Percentiles rank a stretch among this genome's conserved stretches.
Conservation (phyloP, 805 yeast species). For the Metschnikowia gruessii region DNA sequence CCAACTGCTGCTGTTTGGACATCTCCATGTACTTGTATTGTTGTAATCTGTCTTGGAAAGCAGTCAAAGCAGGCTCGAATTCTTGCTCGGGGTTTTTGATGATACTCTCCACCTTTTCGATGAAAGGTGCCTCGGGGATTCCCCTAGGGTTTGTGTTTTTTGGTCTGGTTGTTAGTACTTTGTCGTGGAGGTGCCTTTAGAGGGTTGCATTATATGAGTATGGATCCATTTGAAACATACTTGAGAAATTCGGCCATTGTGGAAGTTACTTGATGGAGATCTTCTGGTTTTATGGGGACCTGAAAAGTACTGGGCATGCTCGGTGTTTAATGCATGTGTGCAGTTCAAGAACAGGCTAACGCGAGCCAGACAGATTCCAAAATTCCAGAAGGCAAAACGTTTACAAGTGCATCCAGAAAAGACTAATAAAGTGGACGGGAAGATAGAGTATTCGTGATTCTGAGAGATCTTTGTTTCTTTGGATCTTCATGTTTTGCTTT, state of each 20-base stretch:
- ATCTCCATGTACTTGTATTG: slow-evolving; percentile 87
- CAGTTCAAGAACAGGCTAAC: not conserved
- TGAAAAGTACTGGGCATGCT: slow-evolving; percentile 4
- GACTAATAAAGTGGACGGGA: too few relatives aligned
- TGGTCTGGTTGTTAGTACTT: slow-evolving; percentile 38
- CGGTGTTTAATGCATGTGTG: slow-evolving; percentile 2
- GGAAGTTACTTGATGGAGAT: not conserved
- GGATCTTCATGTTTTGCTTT: too few relatives aligned
- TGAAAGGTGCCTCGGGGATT: slow-evolving; percentile 94
- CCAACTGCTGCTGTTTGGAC: slow-evolving; percentile 47
- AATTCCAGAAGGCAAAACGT: too few relatives aligned
- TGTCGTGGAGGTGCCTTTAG: too few relatives aligned
- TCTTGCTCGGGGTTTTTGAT: slow-evolving; percentile 62
- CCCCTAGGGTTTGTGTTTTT: slow-evolving; percentile 83
- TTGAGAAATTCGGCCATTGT: slow-evolving; percentile 31
- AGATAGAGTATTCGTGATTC: too few relatives aligned
- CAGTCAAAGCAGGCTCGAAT: slow-evolving; percentile 63
- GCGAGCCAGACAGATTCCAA: not conserved
- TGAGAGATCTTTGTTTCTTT: too few relatives aligned
- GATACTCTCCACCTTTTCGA: slow-evolving; percentile 75
- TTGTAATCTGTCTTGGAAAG: slow-evolving; percentile 83
- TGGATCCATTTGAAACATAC: slow-evolving; percentile 21
- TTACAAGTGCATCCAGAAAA: too few relatives aligned
- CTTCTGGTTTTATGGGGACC: not conserved
- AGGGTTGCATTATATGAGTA: too few relatives aligned